Conservation (phyloP, 2,329 filamentous ascomycete genomes). For the Aspergillaceae sp. region DNA sequence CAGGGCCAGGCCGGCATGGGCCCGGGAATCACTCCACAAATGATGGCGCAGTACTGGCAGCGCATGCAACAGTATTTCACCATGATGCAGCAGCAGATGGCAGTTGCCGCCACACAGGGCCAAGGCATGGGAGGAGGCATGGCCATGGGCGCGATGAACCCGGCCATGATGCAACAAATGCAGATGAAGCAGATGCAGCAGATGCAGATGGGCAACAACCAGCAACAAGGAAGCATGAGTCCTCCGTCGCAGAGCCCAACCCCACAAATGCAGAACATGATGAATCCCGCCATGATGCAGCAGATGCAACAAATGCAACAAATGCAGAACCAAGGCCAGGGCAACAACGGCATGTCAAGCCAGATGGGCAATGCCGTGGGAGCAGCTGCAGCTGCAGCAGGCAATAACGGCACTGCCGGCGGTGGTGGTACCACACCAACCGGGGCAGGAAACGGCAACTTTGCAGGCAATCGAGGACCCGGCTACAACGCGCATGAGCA, state of each 20-base stretch:
- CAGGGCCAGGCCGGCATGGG: constrained; percentile 33
- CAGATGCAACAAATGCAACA: constrained; percentile 63
- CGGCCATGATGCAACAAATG: constrained; percentile 66
- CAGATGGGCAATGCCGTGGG: constrained; percentile 22
- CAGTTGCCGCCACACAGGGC: constrained; percentile 39
- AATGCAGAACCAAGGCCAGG: constrained; percentile 40
- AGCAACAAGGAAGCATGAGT: constrained; percentile 27
- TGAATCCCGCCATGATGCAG: constrained; percentile 68
- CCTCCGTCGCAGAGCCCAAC: constrained; percentile 35
- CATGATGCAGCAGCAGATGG: constrained; percentile 90
- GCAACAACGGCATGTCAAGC: constrained; percentile 27
- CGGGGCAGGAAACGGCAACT: constrained; percentile 32
- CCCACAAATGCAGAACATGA: constrained; percentile 50
- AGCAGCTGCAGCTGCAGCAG: constrained; percentile 4
- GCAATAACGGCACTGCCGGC: constrained; percentile 19
- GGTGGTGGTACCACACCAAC: constrained; percentile 44
- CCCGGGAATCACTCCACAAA: constrained; percentile 78
- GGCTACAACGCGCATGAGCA: constrained; percentile 64
- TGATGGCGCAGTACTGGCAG: constrained; percentile 98
- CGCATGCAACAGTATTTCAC: constrained; percentile 96
- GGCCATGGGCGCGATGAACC: constrained; percentile 62
- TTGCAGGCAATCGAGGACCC: constrained; percentile 39
- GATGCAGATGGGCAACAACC: constrained; percentile 50
- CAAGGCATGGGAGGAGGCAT: constrained; percentile 32
- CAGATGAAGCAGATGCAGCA: constrained; percentile 44